Conservation (phyloP, 345 rosid genomes). For the Arabidopsis thaliana region TAIR10.1 NC_003071.7:15564001-15564500, state of each 20-base stretch:
- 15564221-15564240: background rate
- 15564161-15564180: slow-evolving; percentile 31
- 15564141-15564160: slow-evolving; percentile 23
- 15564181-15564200: slow-evolving; percentile 1
- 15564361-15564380: slow-evolving; percentile 19
- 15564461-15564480: background rate
- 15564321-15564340: slow-evolving; percentile 29
- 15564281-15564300: slow-evolving; percentile 1
- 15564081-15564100: slow-evolving; percentile 35
- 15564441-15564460: slow-evolving; percentile 21
- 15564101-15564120: slow-evolving; percentile 32
- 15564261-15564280: background rate
- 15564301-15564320: background rate
- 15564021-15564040: slow-evolving; percentile 14
- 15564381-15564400: slow-evolving; percentile 12
- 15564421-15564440: background rate
- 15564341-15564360: slow-evolving; percentile 9
- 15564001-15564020: background rate
- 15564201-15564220: background rate
- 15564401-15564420: slow-evolving; percentile 30
- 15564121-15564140: background rate
- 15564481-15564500: slow-evolving; percentile 25
- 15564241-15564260: background rate
- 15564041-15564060: background rate
- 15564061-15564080: background rate